Percentiles rank a stretch among this genome's conserved stretches.
These are phyloP conservation scores for Hericium alpestre DNA, from an alignment of 768 basidiomycete genomes.

Conservation along the genomic window DNA sequence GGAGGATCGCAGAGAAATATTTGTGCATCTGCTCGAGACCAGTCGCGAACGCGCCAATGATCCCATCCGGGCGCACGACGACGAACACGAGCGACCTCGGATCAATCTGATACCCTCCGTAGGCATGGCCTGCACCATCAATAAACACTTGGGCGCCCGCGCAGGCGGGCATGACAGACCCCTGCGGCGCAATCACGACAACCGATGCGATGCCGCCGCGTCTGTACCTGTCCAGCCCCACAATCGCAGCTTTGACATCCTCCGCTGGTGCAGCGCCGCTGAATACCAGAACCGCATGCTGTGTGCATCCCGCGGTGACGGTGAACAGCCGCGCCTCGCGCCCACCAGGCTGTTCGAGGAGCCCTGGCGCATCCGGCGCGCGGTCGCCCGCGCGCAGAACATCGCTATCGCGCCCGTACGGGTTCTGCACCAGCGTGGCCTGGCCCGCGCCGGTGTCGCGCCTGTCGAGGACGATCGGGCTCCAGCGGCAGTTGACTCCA, in stretches of 20 bases:
- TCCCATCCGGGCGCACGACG: constrained; percentile 7
- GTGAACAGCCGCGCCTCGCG: constrained; percentile 17
- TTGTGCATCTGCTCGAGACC: neutral
- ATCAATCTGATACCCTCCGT: constrained; percentile 5
- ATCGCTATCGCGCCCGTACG: constrained; percentile 12
- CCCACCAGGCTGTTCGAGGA: constrained; percentile 8
- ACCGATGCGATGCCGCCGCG: neutral
- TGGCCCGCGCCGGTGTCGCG: neutral
- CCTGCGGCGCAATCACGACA: neutral
- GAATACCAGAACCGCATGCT: constrained; percentile 26
- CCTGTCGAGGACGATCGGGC: constrained; percentile 35
- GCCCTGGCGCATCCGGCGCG: constrained; percentile 32
- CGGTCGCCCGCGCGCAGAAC: constrained; percentile 32
- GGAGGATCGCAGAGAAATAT: neutral
- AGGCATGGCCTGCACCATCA: constrained; percentile 6
- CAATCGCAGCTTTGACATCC: neutral
- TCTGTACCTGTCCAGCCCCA: neutral
- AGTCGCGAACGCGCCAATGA: constrained; percentile 3
- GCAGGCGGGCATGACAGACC: too few species aligned
- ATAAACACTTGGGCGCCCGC: neutral
- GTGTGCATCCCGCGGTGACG: constrained; percentile 13
- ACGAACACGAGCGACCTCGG: neutral
- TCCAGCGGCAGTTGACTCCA: constrained; percentile 45
- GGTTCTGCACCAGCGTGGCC: constrained; percentile 4
- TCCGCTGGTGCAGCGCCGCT: neutral